phyloP scores from a whole-genome alignment of 768 basidiomycete species.

The Boletus bicolor region DNA sequence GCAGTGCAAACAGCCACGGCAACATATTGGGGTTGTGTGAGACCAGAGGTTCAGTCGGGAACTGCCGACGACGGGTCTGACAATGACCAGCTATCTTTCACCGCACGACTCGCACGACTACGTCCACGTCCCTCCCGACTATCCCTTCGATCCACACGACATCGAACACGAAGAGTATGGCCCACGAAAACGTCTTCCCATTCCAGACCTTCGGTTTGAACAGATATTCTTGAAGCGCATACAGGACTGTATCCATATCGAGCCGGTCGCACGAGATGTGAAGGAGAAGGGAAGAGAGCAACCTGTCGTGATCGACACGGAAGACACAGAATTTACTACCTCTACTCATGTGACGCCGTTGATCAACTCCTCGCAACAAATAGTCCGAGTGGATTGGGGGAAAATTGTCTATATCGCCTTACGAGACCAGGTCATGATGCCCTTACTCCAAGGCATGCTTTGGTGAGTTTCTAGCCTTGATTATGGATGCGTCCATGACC shows the following conservation, averaged over 20 bases:
- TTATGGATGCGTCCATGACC: not conserved
- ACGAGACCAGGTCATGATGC: slow-evolving; percentile 66
- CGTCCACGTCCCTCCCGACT: slow-evolving; percentile 14
- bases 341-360: slow-evolving; percentile 31
- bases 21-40: slow-evolving; percentile 7
- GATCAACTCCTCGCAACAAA: slow-evolving; percentile 30
- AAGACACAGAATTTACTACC: slow-evolving; percentile 19
- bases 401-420: slow-evolving; percentile 59
- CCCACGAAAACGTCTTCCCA: slow-evolving; percentile 45
- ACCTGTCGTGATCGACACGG: slow-evolving; percentile 9
- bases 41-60: slow-evolving; percentile 11
- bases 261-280: slow-evolving; percentile 15
- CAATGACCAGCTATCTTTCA: slow-evolving; percentile 19
- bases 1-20: slow-evolving; percentile 14
- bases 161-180: slow-evolving; percentile 12
- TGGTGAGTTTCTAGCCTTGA: slow-evolving; percentile 44
- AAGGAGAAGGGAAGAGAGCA: slow-evolving; percentile 34
- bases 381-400: slow-evolving; percentile 53
- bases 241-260: slow-evolving; percentile 47
- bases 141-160: slow-evolving; percentile 15
- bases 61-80: slow-evolving; percentile 16
- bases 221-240: slow-evolving; percentile 65
- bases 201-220: slow-evolving; percentile 78
- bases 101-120: slow-evolving; percentile 18
- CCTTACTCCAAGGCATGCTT: slow-evolving; percentile 61